These are phyloP conservation scores for Hypoxylon fuscum DNA, from an alignment of 495 filamentous ascomycete genomes.

Conservation along the genomic window DNA sequence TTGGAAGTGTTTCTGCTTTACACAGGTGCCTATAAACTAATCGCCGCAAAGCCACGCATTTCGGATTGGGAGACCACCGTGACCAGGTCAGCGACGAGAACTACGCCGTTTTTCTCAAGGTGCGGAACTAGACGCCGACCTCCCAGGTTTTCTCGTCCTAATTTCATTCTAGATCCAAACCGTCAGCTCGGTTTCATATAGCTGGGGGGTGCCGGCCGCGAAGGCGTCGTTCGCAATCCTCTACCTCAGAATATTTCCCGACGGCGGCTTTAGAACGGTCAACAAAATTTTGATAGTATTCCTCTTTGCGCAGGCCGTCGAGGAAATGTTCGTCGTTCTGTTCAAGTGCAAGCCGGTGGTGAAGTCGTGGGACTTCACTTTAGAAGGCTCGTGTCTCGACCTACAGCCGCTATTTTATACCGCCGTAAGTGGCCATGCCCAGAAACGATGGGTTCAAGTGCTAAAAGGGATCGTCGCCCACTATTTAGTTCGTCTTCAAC, in stretches of 20 bases:
- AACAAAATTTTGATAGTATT: constrained; percentile 37
- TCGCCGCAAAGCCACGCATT: constrained; percentile 10
- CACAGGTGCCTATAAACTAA: background rate
- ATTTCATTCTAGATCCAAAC: constrained; percentile 25
- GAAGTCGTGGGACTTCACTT: constrained; percentile 34
- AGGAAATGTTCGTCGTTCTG: constrained; percentile 36
- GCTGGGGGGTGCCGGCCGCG: constrained; percentile 31
- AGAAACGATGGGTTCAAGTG: background rate
- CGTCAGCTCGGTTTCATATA: constrained; percentile 28
- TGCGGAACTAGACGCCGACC: constrained; percentile 4
- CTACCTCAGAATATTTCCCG: constrained; percentile 38
- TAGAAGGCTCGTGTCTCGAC: constrained; percentile 34
- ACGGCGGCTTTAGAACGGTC: constrained; percentile 19
- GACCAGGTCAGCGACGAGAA: constrained; percentile 21
- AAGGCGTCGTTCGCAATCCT: constrained; percentile 40
- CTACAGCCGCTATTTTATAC: constrained; percentile 38
- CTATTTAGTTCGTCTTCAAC: constrained; percentile 40
- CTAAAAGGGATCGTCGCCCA: constrained; percentile 3
- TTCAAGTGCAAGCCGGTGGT: constrained; percentile 31
- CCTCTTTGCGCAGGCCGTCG: constrained; percentile 28
- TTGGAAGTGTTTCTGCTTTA: background rate
- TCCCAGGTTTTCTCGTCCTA: background rate
- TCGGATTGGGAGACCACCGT: constrained; percentile 28
- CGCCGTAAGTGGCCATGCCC: constrained; percentile 26
- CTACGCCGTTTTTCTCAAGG: constrained; percentile 23